phyloP scores from a whole-genome alignment of 768 basidiomycete species.

The Auricularia cornea region DNA sequence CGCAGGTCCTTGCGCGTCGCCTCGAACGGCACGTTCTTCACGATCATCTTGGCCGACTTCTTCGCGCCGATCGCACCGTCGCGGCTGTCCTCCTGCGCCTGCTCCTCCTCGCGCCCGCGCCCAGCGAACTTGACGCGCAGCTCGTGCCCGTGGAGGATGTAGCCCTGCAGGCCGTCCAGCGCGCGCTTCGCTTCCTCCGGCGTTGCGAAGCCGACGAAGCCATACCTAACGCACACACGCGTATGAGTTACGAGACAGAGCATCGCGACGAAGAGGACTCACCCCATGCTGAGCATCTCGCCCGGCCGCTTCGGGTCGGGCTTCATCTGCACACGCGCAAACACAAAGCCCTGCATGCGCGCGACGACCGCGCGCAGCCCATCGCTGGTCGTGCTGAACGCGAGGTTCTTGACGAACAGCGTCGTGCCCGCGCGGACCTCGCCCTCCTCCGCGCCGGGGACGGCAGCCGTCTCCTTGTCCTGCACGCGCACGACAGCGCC shows the following conservation, averaged over 20 bases:
- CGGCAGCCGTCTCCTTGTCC: slow-evolving; percentile 13
- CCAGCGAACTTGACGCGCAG: slow-evolving; percentile 82
- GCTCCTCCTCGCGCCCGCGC: slow-evolving; percentile 54
- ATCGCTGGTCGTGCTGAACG: slow-evolving; percentile 83
- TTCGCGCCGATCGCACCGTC: slow-evolving; percentile 36
- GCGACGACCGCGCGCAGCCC: slow-evolving; percentile 62
- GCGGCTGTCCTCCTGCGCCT: slow-evolving; percentile 36
- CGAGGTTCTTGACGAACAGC: slow-evolving; percentile 88
- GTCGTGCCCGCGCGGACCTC: slow-evolving; percentile 62
- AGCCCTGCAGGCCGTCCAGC: slow-evolving; percentile 67
- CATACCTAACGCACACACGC: slow-evolving; percentile 37
- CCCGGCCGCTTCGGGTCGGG: slow-evolving; percentile 69
- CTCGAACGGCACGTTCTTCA: slow-evolving; percentile 98
- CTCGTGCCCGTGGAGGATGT: slow-evolving; percentile 79
- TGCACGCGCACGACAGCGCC: slow-evolving; percentile 41
- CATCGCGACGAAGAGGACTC: too few relatives aligned
- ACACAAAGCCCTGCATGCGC: slow-evolving; percentile 69
- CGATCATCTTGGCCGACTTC: slow-evolving; percentile 86
- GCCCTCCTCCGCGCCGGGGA: slow-evolving; percentile 19
- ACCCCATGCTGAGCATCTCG: slow-evolving; percentile 75
- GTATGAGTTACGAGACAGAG: too few relatives aligned
- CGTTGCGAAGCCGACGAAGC: slow-evolving; percentile 86
- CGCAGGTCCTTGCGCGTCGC: slow-evolving; percentile 87
- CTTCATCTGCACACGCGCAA: slow-evolving; percentile 87
- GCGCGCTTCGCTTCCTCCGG: slow-evolving; percentile 65